Conservation (phyloP, 2,329 filamentous ascomycete species). For the Penicillium paneum region DNA sequence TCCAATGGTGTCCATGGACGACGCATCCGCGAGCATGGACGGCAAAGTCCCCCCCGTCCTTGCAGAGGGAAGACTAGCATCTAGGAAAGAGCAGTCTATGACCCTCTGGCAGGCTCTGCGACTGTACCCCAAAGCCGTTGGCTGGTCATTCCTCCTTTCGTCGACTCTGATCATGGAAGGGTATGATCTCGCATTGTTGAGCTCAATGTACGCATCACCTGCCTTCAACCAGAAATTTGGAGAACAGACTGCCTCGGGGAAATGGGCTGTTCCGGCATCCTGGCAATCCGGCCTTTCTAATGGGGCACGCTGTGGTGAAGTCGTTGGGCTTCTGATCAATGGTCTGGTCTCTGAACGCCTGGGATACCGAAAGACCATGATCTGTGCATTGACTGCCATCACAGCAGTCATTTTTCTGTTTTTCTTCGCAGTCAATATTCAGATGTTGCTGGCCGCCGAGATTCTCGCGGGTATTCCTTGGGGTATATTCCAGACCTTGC, state of each 20-base stretch:
- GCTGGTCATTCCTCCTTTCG: conserved; percentile 38
- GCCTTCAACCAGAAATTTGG: conserved; percentile 34
- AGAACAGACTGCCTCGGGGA: conserved; percentile 15
- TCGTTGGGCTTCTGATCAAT: conserved; percentile 30
- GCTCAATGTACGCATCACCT: conserved; percentile 32
- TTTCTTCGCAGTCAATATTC: conserved; percentile 47
- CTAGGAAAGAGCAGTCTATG: conserved; percentile 35
- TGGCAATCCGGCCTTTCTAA: conserved; percentile 34
- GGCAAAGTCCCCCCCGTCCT: conserved; percentile 6
- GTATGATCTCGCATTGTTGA: conserved; percentile 39
- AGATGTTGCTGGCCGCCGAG: conserved; percentile 45
- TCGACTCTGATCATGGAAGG: conserved; percentile 43
- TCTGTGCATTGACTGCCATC: conserved; percentile 39
- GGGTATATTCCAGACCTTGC: conserved; percentile 47
- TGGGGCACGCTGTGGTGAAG: conserved; percentile 21
- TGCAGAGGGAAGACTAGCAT: conserved; percentile 27
- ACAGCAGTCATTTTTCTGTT: conserved; percentile 46
- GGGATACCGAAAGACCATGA: conserved; percentile 30
- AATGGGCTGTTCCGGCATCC: conserved; percentile 27
- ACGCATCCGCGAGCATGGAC: neutral
- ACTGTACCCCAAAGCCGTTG: conserved; percentile 35
- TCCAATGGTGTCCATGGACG: neutral
- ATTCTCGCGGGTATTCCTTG: conserved; percentile 49
- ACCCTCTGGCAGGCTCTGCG: conserved; percentile 32
- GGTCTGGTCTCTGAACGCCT: conserved; percentile 29